Evolutionary conservation across 192 early-diverging fungal genomes (phyloP).

Genomic region (Coemansia sp.): DNA sequence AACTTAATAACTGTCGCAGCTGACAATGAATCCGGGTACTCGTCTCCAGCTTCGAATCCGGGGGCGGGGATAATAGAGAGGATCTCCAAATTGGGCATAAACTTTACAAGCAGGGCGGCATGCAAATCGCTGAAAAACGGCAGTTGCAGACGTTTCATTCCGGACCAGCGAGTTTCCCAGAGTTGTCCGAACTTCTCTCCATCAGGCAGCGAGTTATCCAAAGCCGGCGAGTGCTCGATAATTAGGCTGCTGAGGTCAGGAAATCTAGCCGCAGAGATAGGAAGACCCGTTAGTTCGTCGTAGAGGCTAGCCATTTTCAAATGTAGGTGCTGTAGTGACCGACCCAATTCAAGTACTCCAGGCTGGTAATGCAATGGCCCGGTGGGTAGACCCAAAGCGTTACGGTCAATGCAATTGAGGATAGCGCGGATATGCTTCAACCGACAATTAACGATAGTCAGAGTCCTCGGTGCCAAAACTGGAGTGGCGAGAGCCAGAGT

Average conservation of each 20-base stretch:
- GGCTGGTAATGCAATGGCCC: constrained; percentile 48
- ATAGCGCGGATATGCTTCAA: constrained; percentile 55
- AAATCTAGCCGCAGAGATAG: constrained; percentile 43
- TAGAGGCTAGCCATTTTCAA: constrained; percentile 54
- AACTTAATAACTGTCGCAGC: constrained; percentile 36
- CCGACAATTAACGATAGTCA: constrained; percentile 55
- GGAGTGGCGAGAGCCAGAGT: constrained; percentile 49
- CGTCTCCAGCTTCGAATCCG: constrained; percentile 52
- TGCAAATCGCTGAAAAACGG: constrained; percentile 56
- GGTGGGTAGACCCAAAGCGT: constrained; percentile 47
- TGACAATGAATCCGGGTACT: constrained; percentile 44
- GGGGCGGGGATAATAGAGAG: constrained; percentile 43
- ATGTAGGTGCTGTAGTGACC: constrained; percentile 47
- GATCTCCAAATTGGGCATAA: constrained; percentile 54
- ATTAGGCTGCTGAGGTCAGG: constrained; percentile 46
- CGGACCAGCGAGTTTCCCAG: constrained; percentile 48
- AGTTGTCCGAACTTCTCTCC: constrained; percentile 56
- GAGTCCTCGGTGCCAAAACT: constrained; percentile 48
- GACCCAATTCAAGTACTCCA: constrained; percentile 37
- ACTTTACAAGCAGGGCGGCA: constrained; percentile 47
- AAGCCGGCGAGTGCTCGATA: constrained; percentile 55
- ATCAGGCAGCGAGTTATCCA: constrained; percentile 52
- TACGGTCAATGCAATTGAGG: constrained; percentile 58
- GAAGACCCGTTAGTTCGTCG: constrained; percentile 52
- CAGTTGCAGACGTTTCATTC: constrained; percentile 49